Percentiles rank a stretch among this genome's conserved stretches.
These are phyloP conservation scores for Phaffia australis DNA, from an alignment of 768 basidiomycete genomes.

Conservation along the genomic window DNA sequence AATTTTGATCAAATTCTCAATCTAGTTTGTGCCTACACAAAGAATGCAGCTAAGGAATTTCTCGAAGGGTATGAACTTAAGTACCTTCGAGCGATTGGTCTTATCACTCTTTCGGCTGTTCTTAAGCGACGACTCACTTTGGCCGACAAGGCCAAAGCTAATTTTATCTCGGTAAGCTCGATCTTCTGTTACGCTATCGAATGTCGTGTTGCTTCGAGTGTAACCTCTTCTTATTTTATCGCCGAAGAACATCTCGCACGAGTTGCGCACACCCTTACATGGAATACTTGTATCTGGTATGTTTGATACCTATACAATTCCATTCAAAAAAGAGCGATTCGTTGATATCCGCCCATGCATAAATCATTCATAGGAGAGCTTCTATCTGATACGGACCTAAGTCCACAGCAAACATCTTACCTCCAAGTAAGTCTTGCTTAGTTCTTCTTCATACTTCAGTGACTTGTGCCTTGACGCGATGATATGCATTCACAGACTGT, in stretches of 20 bases:
- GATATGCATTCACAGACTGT: constrained; percentile 49
- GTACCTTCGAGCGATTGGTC: constrained; percentile 54
- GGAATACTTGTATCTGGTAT: constrained; percentile 42
- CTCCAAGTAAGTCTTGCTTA: constrained; percentile 39
- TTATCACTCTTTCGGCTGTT: constrained; percentile 86
- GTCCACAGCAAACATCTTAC: constrained; percentile 71
- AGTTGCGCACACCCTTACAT: constrained; percentile 67
- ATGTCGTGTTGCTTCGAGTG: background rate
- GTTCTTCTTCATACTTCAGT: too few relatives aligned
- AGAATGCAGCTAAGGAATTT: constrained; percentile 67
- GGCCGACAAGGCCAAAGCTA: constrained; percentile 55
- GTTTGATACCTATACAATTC: too few relatives aligned
- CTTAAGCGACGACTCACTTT: constrained; percentile 84
- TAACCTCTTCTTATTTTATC: background rate
- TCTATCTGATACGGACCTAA: constrained; percentile 70
- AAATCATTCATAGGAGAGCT: constrained; percentile 52
- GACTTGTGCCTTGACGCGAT: too few relatives aligned
- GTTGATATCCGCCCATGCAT: constrained; percentile 33
- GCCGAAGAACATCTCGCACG: constrained; percentile 65
- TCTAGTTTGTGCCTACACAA: constrained; percentile 68
- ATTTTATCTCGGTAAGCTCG: constrained; percentile 59
- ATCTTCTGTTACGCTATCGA: constrained; percentile 44
- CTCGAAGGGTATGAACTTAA: constrained; percentile 53
- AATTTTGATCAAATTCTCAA: too few relatives aligned
- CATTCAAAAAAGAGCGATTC: constrained; percentile 21